Conservation (phyloP, 495 filamentous ascomycete species). For the Pseudevernia furfuracea region DNA sequence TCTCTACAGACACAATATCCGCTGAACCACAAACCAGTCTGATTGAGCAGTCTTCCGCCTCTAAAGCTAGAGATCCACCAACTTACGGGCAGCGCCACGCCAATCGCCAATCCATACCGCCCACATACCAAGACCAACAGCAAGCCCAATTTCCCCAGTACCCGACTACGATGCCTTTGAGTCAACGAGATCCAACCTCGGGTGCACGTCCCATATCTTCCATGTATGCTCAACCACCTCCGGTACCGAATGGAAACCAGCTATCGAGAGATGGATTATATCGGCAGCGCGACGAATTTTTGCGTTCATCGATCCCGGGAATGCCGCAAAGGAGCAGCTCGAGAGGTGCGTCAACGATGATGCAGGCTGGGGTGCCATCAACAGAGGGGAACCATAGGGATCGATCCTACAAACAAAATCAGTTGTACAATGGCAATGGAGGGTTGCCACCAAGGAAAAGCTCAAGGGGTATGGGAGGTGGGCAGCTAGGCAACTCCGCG, state of each 20-base stretch:
- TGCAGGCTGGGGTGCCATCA: conserved; percentile 56
- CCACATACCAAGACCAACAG: conserved; percentile 40
- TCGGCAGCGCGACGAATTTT: conserved; percentile 56
- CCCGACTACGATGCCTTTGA: conserved; percentile 28
- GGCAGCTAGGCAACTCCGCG: conserved; percentile 38
- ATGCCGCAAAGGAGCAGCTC: conserved; percentile 51
- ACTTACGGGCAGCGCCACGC: conserved; percentile 26
- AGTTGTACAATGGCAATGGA: conserved; percentile 41
- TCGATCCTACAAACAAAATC: conserved; percentile 54
- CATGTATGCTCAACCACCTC: conserved; percentile 44
- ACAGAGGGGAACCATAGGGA: conserved; percentile 66
- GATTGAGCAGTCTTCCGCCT: conserved; percentile 17
- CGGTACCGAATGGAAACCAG: conserved; percentile 27
- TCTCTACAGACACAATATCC: conserved; percentile 25
- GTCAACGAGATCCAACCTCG: conserved; percentile 27
- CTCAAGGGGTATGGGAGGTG: conserved; percentile 53
- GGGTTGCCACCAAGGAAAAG: conserved; percentile 58
- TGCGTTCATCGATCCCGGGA: conserved; percentile 52
- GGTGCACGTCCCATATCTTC: conserved; percentile 48
- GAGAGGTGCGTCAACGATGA: conserved; percentile 51
- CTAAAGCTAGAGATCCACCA: conserved; percentile 18
- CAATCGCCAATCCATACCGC: conserved; percentile 34
- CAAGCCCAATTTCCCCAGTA: conserved; percentile 40
- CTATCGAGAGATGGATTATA: conserved; percentile 44
- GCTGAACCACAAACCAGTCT: conserved; percentile 12